Evolutionary conservation across 2,329 filamentous ascomycete species (phyloP).

Genomic region (Thielaviopsis populi): DNA sequence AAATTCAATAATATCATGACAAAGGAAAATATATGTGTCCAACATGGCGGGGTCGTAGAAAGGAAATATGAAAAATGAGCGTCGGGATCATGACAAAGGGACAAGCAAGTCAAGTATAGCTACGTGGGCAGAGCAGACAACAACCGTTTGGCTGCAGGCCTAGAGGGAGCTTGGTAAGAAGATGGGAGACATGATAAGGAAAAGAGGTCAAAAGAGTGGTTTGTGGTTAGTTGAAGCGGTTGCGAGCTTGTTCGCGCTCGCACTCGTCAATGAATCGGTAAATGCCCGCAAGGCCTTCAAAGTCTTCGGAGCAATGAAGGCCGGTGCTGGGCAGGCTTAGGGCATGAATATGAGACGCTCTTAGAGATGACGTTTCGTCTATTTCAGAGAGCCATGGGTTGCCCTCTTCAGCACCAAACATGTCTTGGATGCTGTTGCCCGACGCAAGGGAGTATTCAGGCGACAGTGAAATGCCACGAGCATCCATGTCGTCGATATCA

Average conservation of each 20-base stretch:
- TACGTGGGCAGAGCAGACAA: background rate
- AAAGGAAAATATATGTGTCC: conserved; percentile 6
- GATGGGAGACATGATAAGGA: conserved; percentile 1
- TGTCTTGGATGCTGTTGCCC: conserved; percentile 27
- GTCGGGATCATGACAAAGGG: conserved; percentile 14
- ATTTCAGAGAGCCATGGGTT: conserved; percentile 34
- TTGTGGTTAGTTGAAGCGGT: conserved; percentile 4
- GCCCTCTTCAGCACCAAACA: conserved; percentile 29
- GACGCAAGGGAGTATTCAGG: conserved; percentile 36
- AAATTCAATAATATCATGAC: background rate
- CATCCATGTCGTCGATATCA: conserved; percentile 23
- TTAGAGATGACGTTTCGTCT: conserved; percentile 34
- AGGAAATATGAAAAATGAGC: conserved; percentile 12
- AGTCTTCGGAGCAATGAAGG: conserved; percentile 33
- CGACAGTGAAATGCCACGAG: conserved; percentile 26
- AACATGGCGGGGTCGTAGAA: conserved; percentile 5
- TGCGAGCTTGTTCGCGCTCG: conserved; percentile 26
- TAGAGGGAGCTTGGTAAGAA: background rate
- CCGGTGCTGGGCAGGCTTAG: conserved; percentile 27
- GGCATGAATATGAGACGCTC: conserved; percentile 29
- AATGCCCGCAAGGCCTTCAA: conserved; percentile 41
- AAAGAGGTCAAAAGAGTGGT: conserved; percentile 8
- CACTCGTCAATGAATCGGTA: conserved; percentile 45
- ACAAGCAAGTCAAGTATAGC: conserved; percentile 15
- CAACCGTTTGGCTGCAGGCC: background rate